These are phyloP conservation scores for Pleurotus ostreatus DNA, from an alignment of 768 basidiomycete species.

Conservation along the genomic window DNA sequence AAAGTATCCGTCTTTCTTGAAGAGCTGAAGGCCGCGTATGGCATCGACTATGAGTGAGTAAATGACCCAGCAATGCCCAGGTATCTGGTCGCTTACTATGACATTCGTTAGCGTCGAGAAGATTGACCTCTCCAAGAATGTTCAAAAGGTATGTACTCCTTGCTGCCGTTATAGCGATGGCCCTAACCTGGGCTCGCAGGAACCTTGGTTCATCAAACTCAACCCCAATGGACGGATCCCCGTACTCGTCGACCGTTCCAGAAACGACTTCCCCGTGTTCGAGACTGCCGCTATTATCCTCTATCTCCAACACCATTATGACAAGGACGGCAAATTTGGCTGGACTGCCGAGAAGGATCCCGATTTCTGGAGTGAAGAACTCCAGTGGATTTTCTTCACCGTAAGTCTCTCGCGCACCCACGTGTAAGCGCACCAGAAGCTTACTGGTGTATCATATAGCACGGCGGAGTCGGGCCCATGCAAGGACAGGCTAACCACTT, in stretches of 20 bases:
- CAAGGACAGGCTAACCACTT: constrained; percentile 85
- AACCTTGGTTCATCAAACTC: constrained; percentile 71
- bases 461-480: constrained; percentile 86
- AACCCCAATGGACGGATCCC: constrained; percentile 78
- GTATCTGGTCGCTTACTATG: background rate
- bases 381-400: constrained; percentile 88
- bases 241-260: constrained; percentile 54
- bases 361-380: constrained; percentile 62
- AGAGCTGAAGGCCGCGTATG: constrained; percentile 50
- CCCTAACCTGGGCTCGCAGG: constrained; percentile 18
- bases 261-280: constrained; percentile 64
- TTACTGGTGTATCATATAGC: constrained; percentile 32
- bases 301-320: constrained; percentile 81
- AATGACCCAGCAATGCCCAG: background rate
- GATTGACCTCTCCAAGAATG: constrained; percentile 57
- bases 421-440: background rate
- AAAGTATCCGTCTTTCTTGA: constrained; percentile 48
- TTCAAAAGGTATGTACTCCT: constrained; percentile 61
- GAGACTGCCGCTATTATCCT: constrained; percentile 80
- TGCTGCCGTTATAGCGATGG: too few species aligned
- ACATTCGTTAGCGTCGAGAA: constrained; percentile 34
- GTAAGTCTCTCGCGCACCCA: constrained; percentile 28
- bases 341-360: constrained; percentile 52
- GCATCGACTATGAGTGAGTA: constrained; percentile 39
- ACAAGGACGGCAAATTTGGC: constrained; percentile 67